These are phyloP conservation scores for Turritis glabra DNA, from an alignment of 345 rosid species.

Conservation along the genomic window DNA sequence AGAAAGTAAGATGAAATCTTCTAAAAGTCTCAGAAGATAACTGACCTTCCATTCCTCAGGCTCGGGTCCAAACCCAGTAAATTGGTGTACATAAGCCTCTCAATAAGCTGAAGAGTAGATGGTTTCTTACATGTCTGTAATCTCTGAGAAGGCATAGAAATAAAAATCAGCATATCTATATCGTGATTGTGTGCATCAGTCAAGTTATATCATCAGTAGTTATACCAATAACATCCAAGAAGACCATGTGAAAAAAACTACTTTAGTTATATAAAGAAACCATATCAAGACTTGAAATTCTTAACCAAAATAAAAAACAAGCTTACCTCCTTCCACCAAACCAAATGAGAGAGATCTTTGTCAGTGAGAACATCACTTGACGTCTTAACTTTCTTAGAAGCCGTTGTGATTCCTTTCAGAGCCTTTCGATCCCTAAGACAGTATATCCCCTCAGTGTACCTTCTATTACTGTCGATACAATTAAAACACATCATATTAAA, in stretches of 20 bases:
- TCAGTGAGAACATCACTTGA: slow-evolving; percentile 49
- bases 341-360: slow-evolving; percentile 66
- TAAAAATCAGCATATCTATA: not conserved
- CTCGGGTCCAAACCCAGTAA: slow-evolving; percentile 72
- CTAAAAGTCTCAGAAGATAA: slow-evolving; percentile 13
- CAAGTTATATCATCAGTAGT: not conserved
- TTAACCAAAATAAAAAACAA: slow-evolving; percentile 2
- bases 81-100: slow-evolving; percentile 73
- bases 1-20: not conserved
- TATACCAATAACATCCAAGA: not conserved
- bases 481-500: not conserved
- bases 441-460: slow-evolving; percentile 41
- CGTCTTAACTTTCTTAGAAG: slow-evolving; percentile 54
- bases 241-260: not conserved
- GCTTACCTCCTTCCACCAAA: slow-evolving; percentile 91
- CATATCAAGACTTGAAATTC: not conserved
- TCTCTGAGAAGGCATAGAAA: slow-evolving; percentile 46
- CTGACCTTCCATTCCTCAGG: slow-evolving; percentile 82
- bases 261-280: not conserved
- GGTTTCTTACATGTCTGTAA: slow-evolving; percentile 79
- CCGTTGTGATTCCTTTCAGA: slow-evolving; percentile 47
- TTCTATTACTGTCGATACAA: slow-evolving; percentile 34
- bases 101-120: slow-evolving; percentile 68
- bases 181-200: not conserved
- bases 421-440: slow-evolving; percentile 55